These are phyloP conservation scores for Favolaschia claudopus DNA, from an alignment of 768 basidiomycete species.

Conservation along the genomic window DNA sequence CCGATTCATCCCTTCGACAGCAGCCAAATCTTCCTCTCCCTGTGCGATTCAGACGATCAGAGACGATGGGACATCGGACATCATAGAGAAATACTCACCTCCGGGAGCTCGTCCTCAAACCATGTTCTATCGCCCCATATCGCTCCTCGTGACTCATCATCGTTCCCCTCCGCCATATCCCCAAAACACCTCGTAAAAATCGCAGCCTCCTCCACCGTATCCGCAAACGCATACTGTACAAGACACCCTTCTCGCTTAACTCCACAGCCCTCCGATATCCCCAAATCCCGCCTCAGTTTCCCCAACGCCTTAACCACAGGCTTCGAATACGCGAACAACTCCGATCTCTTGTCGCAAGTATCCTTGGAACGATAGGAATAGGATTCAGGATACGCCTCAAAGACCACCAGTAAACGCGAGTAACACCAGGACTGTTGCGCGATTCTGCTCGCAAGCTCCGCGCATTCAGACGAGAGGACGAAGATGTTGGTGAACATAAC, in stretches of 20 bases:
- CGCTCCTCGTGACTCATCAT: slow-evolving; percentile 48
- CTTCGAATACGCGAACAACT: slow-evolving; percentile 63
- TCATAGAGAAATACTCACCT: slow-evolving; percentile 43
- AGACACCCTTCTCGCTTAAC: slow-evolving; percentile 52
- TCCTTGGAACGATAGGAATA: slow-evolving; percentile 40
- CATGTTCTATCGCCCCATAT: slow-evolving; percentile 71
- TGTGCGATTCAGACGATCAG: slow-evolving; percentile 34
- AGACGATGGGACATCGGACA: slow-evolving; percentile 2
- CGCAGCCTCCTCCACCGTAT: slow-evolving; percentile 65
- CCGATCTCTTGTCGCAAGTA: slow-evolving; percentile 18
- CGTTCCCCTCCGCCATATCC: slow-evolving; percentile 57
- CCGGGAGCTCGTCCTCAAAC: slow-evolving; percentile 63
- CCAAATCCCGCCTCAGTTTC: slow-evolving; percentile 69
- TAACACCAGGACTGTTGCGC: slow-evolving; percentile 71
- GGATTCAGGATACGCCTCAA: slow-evolving; percentile 70
- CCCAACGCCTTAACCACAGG: slow-evolving; percentile 75
- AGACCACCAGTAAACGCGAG: slow-evolving; percentile 59
- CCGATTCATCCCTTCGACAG: slow-evolving; percentile 68
- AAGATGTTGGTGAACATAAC: slow-evolving; percentile 58
- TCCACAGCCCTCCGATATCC: slow-evolving; percentile 66
- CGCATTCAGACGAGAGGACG: slow-evolving; percentile 57
- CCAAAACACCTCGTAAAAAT: slow-evolving; percentile 63
- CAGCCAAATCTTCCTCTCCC: slow-evolving; percentile 69
- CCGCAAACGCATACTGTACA: slow-evolving; percentile 69
- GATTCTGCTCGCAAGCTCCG: slow-evolving; percentile 52